Evolutionary conservation across 2,329 filamentous ascomycete species (phyloP).

Genomic region (Purpureocillium lavendulum): DNA sequence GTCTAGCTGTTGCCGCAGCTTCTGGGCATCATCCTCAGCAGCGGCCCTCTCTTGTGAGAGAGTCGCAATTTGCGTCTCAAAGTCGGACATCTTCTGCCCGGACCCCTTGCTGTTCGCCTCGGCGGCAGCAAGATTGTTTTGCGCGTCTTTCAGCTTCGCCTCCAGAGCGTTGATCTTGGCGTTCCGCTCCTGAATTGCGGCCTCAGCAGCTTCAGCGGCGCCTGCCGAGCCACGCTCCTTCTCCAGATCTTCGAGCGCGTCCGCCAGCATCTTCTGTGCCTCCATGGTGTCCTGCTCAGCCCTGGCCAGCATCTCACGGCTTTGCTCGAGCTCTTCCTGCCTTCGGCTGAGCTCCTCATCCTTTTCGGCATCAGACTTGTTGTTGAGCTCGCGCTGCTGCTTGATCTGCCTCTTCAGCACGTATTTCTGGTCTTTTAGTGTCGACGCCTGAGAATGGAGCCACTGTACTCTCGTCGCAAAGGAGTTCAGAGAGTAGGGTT

Average conservation of each 20-base stretch:
- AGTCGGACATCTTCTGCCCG: slow-evolving; percentile 18
- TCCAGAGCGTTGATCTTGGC: slow-evolving; percentile 32
- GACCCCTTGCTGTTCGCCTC: slow-evolving; percentile 32
- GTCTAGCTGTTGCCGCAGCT: slow-evolving; percentile 16
- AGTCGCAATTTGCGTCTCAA: slow-evolving; percentile 23
- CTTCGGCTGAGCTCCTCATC: slow-evolving; percentile 55
- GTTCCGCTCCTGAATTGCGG: slow-evolving; percentile 23
- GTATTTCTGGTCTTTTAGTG: slow-evolving; percentile 77
- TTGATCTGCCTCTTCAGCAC: slow-evolving; percentile 89
- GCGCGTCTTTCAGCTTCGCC: slow-evolving; percentile 6
- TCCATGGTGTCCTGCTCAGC: slow-evolving; percentile 28
- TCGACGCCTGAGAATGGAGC: slow-evolving; percentile 67
- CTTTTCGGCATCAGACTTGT: slow-evolving; percentile 68
- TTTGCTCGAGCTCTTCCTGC: slow-evolving; percentile 45
- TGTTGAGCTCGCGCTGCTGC: slow-evolving; percentile 89
- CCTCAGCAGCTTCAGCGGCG: slow-evolving; percentile 14
- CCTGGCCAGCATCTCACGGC: slow-evolving; percentile 23
- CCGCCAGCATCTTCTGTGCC: slow-evolving; percentile 39
- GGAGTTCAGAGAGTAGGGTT: slow-evolving; percentile 62
- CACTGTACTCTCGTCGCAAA: slow-evolving; percentile 75
- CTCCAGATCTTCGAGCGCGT: slow-evolving; percentile 40
- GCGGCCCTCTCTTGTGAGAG: slow-evolving; percentile 14
- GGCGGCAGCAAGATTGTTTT: slow-evolving; percentile 13
- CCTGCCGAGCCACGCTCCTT: slow-evolving; percentile 16
- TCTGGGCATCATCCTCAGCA: slow-evolving; percentile 18